These are phyloP conservation scores for Fusarium newnesense DNA, from an alignment of 2,329 filamentous ascomycete species.

Conservation along the genomic window DNA sequence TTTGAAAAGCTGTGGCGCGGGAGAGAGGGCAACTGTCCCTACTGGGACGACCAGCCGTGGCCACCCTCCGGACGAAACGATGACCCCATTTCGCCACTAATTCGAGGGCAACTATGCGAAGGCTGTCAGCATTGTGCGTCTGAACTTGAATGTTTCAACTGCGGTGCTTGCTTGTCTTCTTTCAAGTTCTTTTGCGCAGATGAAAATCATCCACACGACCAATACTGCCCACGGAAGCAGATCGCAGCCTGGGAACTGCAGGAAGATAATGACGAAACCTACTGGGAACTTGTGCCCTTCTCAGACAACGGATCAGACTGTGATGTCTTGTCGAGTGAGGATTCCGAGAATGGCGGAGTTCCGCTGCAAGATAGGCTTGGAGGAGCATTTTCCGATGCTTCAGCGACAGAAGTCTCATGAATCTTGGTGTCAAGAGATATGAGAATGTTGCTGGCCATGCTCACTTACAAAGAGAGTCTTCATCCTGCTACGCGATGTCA, in stretches of 20 bases:
- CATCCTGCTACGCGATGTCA: fast-evolving
- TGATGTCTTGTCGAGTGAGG: fast-evolving
- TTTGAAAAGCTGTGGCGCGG: slow-evolving; percentile 1
- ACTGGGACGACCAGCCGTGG: slow-evolving; percentile 2
- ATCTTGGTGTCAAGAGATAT: fast-evolving
- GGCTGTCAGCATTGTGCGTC: fast-evolving
- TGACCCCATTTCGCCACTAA: not conserved
- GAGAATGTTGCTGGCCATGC: fast-evolving
- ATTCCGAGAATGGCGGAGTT: fast-evolving
- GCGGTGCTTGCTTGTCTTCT: not conserved
- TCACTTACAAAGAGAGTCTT: fast-evolving
- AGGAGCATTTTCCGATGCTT: too few species aligned
- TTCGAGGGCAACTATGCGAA: not conserved
- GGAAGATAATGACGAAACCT: fast-evolving
- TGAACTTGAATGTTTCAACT: not conserved
- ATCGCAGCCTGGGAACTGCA: fast-evolving
- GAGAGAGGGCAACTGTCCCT: not conserved
- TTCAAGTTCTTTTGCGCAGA: not conserved
- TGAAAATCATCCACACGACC: fast-evolving
- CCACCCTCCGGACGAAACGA: not conserved
- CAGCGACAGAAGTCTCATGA: fast-evolving
- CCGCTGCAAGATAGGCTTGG: not conserved
- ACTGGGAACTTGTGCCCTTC: fast-evolving
- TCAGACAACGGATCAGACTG: fast-evolving
- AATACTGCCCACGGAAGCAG: fast-evolving